Conservation (phyloP, 208 protist genomes). For the Crithidia brevicula region DNA sequence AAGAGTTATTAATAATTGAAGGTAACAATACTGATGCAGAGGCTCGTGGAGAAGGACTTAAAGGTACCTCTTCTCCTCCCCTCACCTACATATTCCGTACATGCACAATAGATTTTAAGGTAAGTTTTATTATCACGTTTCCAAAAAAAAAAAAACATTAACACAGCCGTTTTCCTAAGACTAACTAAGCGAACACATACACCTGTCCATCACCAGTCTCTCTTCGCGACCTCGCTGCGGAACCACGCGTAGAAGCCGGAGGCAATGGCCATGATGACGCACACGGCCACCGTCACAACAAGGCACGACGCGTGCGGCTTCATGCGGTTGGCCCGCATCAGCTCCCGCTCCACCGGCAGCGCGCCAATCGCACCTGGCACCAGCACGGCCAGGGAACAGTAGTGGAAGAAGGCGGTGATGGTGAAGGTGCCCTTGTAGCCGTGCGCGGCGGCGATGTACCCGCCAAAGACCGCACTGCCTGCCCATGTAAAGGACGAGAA, state of each 20-base stretch:
- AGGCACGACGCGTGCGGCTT: conserved; percentile 12
- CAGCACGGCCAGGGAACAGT: conserved; percentile 33
- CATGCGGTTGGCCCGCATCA: conserved; percentile 18
- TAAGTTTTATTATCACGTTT: too few species aligned
- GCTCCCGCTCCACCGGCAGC: conserved; percentile 29
- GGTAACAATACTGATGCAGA: too few species aligned
- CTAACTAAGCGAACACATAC: background rate
- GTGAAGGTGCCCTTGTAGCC: conserved; percentile 58
- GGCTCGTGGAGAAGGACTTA: background rate
- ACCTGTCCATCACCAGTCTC: conserved; percentile 3
- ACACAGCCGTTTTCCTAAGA: background rate
- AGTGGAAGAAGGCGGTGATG: conserved; percentile 62
- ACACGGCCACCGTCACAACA: conserved; percentile 8
- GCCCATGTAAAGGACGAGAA: conserved; percentile 70
- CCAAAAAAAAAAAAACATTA: background rate
- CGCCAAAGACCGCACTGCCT: conserved; percentile 57
- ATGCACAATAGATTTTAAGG: too few species aligned
- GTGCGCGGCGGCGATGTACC: conserved; percentile 47
- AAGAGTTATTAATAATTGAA: background rate
- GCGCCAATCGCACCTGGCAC: conserved; percentile 43
- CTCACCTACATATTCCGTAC: too few species aligned
- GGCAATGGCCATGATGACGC: conserved; percentile 9
- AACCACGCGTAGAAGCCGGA: conserved; percentile 11
- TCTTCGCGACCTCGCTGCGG: conserved; percentile 6
- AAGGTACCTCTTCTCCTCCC: too few species aligned